Conservation (phyloP, 345 rosid genomes). For the Eucalyptus coolabah region DNA sequence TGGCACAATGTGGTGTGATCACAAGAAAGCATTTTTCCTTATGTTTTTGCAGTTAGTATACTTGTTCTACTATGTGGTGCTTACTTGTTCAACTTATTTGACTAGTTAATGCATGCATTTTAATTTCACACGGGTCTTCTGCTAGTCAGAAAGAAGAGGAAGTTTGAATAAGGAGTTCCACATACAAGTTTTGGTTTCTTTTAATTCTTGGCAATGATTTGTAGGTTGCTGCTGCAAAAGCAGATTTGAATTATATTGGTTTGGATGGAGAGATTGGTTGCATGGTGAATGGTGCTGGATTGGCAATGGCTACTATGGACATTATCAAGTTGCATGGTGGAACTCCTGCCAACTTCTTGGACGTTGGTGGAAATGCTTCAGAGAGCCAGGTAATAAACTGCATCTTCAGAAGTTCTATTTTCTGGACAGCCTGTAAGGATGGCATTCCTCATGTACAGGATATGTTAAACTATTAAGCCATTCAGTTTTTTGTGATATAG, state of each 20-base stretch:
- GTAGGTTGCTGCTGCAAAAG: constrained; percentile 91
- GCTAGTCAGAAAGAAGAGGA: not conserved
- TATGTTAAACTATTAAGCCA: not conserved
- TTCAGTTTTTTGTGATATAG: not conserved
- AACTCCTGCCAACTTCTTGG: constrained; percentile 97
- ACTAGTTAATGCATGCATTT: not conserved
- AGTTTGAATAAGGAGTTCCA: not conserved
- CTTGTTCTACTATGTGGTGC: not conserved
- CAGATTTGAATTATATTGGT: constrained; percentile 96
- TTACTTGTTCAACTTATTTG: not conserved
- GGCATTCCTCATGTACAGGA: not conserved
- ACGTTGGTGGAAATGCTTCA: constrained; percentile 98
- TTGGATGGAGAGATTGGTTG: constrained; percentile 99
- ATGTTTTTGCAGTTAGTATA: not conserved
- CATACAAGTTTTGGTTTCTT: not conserved
- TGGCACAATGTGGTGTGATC: not conserved
- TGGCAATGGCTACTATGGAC: constrained; percentile 99
- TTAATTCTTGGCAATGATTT: not conserved
- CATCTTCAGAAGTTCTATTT: not conserved
- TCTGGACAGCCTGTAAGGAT: not conserved
- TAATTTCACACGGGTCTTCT: not conserved
- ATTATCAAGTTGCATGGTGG: constrained; percentile 97
- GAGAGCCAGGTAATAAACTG: constrained; percentile 67
- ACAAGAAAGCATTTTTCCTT: not conserved
- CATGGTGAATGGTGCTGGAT: constrained; percentile 99